These are phyloP conservation scores for Fusarium austroafricanum DNA, from an alignment of 2,329 filamentous ascomycete genomes.

Conservation along the genomic window DNA sequence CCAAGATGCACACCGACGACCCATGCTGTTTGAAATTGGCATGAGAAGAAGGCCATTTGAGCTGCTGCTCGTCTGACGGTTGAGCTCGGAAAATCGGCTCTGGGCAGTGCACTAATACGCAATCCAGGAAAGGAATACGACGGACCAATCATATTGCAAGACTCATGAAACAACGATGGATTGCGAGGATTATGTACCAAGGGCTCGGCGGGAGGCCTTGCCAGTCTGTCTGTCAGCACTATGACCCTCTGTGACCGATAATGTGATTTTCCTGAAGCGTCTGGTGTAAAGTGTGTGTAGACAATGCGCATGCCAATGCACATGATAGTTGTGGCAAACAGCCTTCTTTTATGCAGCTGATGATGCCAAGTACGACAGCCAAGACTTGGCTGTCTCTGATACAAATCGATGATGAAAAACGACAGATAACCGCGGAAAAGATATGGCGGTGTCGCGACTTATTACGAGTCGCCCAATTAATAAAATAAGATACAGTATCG, in stretches of 20 bases:
- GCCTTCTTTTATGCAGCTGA: not conserved
- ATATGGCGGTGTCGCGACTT: not conserved
- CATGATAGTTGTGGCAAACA: not conserved
- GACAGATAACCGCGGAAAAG: constrained; percentile 16
- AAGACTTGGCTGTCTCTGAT: not conserved
- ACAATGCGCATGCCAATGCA: not conserved
- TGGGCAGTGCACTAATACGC: constrained; percentile 16
- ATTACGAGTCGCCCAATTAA: constrained; percentile 20
- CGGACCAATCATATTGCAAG: constrained; percentile 9
- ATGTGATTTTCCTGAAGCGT: not conserved
- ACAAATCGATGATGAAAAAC: not conserved
- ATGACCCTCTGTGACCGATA: no score
- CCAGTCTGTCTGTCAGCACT: constrained; percentile 1
- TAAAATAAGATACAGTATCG: constrained; percentile 1
- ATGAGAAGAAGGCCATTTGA: constrained; percentile 15
- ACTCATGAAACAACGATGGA: constrained; percentile 1
- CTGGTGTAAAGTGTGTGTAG: not conserved
- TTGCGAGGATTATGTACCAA: not conserved
- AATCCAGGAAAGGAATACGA: constrained; percentile 20
- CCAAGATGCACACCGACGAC: constrained; percentile 13
- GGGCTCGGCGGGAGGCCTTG: constrained; percentile 11
- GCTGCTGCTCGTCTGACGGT: constrained; percentile 9
- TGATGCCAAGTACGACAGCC: not conserved
- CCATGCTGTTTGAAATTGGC: constrained; percentile 23
- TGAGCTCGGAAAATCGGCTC: constrained; percentile 38